Evolutionary conservation across 495 filamentous ascomycete species (phyloP).

Genomic region (Letharia columbiana): DNA sequence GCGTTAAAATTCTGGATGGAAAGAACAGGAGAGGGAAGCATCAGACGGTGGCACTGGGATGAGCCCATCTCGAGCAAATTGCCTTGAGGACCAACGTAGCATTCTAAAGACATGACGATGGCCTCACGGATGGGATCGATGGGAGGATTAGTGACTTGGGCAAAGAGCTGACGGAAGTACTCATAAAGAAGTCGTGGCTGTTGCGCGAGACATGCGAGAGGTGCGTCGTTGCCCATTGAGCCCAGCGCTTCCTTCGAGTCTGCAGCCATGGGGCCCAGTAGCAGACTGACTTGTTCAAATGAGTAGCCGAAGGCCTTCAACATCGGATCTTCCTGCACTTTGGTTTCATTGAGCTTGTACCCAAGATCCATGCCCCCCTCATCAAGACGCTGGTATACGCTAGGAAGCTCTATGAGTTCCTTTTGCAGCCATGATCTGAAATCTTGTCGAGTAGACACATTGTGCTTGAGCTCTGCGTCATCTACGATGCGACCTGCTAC

Average conservation of each 20-base stretch:
- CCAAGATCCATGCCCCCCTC: constrained; percentile 54
- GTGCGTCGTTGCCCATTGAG: constrained; percentile 98
- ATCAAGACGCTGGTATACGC: constrained; percentile 53
- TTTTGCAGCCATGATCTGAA: constrained; percentile 85
- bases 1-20: constrained; percentile 90
- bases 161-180: constrained; percentile 98
- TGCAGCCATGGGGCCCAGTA: constrained; percentile 94
- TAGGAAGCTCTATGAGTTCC: constrained; percentile 73
- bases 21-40: constrained; percentile 84
- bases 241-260: constrained; percentile 99
- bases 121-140: constrained; percentile 98
- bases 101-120: constrained; percentile 97
- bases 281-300: constrained; percentile 89
- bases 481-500: constrained; percentile 93
- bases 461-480: constrained; percentile 85
- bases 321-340: constrained; percentile 75
- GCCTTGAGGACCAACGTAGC: constrained; percentile 95
- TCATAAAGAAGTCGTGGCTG: constrained; percentile 90
- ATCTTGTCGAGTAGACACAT: constrained; percentile 74
- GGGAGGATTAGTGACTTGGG: constrained; percentile 97
- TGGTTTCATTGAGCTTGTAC: constrained; percentile 58
- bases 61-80: constrained; percentile 94
- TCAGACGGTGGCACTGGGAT: constrained; percentile 77
- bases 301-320: constrained; percentile 92
- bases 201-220: constrained; percentile 81